Conservation (phyloP, 495 filamentous ascomycete species). For the Xylaria telfairii region DNA sequence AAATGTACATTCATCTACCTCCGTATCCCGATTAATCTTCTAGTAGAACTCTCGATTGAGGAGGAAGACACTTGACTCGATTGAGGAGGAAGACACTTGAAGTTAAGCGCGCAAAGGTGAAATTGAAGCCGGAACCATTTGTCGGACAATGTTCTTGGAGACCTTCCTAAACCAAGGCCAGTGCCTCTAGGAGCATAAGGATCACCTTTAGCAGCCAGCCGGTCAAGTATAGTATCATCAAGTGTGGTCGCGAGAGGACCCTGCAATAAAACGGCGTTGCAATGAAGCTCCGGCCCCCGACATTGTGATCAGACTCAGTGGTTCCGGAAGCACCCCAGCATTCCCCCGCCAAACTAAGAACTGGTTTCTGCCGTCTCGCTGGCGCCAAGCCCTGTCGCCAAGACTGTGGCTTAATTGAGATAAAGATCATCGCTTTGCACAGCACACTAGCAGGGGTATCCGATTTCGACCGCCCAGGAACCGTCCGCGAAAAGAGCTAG, state of each 20-base stretch:
- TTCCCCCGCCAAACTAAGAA: not conserved
- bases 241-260: not conserved
- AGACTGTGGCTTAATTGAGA: not conserved
- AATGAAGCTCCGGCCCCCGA: not conserved
- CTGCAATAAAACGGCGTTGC: conserved; percentile 1
- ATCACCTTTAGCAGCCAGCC: not conserved
- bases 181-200: not conserved
- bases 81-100: too few species aligned
- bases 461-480: conserved; percentile 1
- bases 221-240: not conserved
- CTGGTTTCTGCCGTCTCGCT: not conserved
- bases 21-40: too few species aligned
- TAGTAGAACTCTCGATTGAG: too few species aligned
- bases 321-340: conserved; percentile 1
- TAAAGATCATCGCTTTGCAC: conserved; percentile 4
- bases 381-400: not conserved
- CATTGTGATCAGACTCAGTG: not conserved
- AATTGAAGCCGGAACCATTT: too few species aligned
- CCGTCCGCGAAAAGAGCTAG: not conserved
- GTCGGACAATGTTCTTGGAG: too few species aligned
- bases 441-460: not conserved
- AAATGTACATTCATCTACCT: too few species aligned
- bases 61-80: too few species aligned
- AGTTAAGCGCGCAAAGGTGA: too few species aligned
- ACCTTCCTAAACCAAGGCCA: too few species aligned